These are phyloP conservation scores for Rhodotorula sp. DNA, from an alignment of 1,284 basidiomycete genomes.

Conservation along the genomic window DNA sequence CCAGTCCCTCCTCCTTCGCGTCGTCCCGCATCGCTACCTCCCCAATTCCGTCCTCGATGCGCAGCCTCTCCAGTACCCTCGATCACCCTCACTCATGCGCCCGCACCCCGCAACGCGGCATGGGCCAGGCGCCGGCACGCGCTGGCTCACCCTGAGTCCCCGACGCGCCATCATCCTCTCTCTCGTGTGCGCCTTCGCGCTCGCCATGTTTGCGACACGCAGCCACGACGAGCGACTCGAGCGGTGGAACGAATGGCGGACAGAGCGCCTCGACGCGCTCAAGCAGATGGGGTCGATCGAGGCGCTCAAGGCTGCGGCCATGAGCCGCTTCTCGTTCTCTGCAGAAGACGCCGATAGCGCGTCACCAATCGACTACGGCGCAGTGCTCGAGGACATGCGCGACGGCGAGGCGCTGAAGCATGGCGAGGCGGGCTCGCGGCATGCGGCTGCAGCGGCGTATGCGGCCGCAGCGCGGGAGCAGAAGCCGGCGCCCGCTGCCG, in stretches of 20 bases:
- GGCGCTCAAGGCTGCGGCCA: too few species aligned
- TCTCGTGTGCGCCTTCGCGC: neutral
- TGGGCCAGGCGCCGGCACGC: neutral
- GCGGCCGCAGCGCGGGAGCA: too few species aligned
- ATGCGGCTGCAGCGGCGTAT: too few species aligned
- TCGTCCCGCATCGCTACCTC: slow-evolving; percentile 5
- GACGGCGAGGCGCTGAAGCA: neutral
- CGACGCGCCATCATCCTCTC: neutral
- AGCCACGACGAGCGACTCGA: neutral
- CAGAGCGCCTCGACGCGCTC: too few species aligned
- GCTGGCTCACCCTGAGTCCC: neutral
- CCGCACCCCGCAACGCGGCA: slow-evolving; percentile 10
- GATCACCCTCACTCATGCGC: slow-evolving; percentile 16
- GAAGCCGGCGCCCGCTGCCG: too few species aligned
- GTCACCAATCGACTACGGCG: neutral
- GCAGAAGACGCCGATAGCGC: too few species aligned
- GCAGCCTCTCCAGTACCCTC: slow-evolving; percentile 1
- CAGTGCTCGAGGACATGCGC: neutral
- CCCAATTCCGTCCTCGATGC: neutral
- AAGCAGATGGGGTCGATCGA: too few species aligned
- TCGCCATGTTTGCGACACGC: neutral
- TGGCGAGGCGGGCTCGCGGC: too few species aligned
- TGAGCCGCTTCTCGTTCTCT: too few species aligned
- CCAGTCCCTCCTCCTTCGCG: neutral
- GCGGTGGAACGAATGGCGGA: neutral